phyloP scores from a whole-genome alignment of 805 yeast genomes.

The Barnettozyma populi region DNA sequence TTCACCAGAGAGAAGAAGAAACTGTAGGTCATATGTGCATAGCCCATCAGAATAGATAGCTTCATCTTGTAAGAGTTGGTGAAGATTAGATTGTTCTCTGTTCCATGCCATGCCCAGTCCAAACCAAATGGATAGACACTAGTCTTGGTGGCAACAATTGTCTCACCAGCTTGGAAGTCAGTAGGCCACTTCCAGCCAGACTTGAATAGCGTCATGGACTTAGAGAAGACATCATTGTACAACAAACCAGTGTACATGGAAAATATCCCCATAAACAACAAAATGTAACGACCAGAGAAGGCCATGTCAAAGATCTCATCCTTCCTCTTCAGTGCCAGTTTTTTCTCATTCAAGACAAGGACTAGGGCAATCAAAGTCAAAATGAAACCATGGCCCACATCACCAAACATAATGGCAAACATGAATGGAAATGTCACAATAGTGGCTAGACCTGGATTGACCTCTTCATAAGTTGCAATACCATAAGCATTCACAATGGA shows the following conservation, averaged over 20 bases:
- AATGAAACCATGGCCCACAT: slow-evolving; percentile 90
- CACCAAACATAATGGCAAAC: slow-evolving; percentile 99
- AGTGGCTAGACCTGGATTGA: slow-evolving; percentile 94
- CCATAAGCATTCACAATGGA: slow-evolving; percentile 94
- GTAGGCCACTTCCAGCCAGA: slow-evolving; percentile 95
- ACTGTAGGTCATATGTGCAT: slow-evolving; percentile 89
- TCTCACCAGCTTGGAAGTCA: slow-evolving; percentile 56
- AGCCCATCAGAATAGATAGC: slow-evolving; percentile 91
- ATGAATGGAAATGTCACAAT: slow-evolving; percentile 94
- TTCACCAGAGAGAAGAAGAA: slow-evolving; percentile 81
- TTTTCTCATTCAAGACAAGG: slow-evolving; percentile 69
- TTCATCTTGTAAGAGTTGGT: slow-evolving; percentile 98
- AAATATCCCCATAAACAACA: slow-evolving; percentile 87
- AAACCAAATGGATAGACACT: slow-evolving; percentile 81
- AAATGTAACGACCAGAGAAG: slow-evolving; percentile 83
- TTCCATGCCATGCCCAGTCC: slow-evolving; percentile 97
- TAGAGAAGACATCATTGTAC: slow-evolving; percentile 91
- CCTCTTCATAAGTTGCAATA: slow-evolving; percentile 86
- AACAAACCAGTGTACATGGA: slow-evolving; percentile 93
- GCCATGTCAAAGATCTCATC: slow-evolving; percentile 98
- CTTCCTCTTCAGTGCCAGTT: slow-evolving; percentile 62
- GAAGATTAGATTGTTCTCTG: slow-evolving; percentile 86
- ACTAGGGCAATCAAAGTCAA: slow-evolving; percentile 66
- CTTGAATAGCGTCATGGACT: slow-evolving; percentile 76
- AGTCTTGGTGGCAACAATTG: slow-evolving; percentile 57